Evolutionary conservation across 805 yeast genomes (phyloP), one percentile per base, ranked within the genome.

Genomic region (Brettanomyces bruxellensis): DNA sequence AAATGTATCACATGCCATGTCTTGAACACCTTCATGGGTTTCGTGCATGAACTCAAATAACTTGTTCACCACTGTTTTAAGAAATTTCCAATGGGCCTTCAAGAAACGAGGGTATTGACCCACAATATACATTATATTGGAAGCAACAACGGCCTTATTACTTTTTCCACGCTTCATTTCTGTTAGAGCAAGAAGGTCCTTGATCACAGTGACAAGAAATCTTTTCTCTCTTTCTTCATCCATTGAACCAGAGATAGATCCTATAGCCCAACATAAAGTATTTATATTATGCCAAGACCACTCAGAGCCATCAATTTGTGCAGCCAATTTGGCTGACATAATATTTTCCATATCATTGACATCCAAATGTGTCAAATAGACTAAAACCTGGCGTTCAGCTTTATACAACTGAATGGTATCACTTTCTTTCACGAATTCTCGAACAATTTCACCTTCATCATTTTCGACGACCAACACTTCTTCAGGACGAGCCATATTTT

Each of bases 11-110:
- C 99, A 93, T 7, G 99, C 99, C 99, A 93, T 93, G 67, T 93
- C 99, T 70, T 93, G 99, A 51, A 93, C 99, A 71, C 99, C 99
- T 67, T 91, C 99, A 67, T 93, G 99, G n/a, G 97, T 89, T 73
- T 93, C 99, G 70, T 93, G 98, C 99, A 93, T 93, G 61, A 93
- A 93, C 66, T 93, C 99, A 66, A 93, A 93, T 58, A 93, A 75
- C 66, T 93, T 93, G 68, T 87, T 83, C 50, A 93, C 91, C 40
- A 93, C 99, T 0, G 98, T 93, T 65, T 90, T 91, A 63, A 93
- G 70, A 58, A 93, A 93, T 65, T 86, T 89, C 99, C 99, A 93
- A 64, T 93, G 99, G 7, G 98, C 98, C 58, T 90, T 90, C 62
- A 93, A 73, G 61, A 93, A 93, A 63, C 99, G 75, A 45, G 99